Conservation (phyloP, 805 yeast genomes). For the Cyberlindnera euphorbiiphila region DNA sequence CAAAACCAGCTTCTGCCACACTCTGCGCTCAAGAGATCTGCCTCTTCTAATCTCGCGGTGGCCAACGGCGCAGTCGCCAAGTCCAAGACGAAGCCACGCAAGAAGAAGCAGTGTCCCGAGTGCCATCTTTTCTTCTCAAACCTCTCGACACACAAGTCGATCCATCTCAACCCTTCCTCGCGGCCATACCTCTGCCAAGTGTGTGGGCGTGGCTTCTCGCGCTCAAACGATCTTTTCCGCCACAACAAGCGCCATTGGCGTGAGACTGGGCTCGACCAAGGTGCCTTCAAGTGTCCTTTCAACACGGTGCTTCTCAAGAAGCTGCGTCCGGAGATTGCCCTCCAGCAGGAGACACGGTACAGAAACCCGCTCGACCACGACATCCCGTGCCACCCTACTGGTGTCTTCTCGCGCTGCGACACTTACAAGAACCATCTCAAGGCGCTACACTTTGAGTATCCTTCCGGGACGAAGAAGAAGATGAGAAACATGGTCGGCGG, state of each 20-base stretch:
- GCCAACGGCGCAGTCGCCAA: slow-evolving; percentile 1
- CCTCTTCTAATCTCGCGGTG: too few relatives aligned
- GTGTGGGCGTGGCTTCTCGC: slow-evolving; percentile 81
- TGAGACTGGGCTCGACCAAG: slow-evolving; percentile 61
- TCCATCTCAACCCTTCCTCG: slow-evolving; percentile 65
- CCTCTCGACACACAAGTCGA: slow-evolving; percentile 77
- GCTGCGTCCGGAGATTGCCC: slow-evolving; percentile 2
- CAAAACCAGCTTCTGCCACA: too few relatives aligned
- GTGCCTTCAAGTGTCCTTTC: slow-evolving; percentile 79
- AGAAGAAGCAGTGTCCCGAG: slow-evolving; percentile 68
- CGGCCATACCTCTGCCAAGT: slow-evolving; percentile 76
- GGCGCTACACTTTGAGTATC: slow-evolving; percentile 86
- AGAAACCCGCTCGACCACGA: too few relatives aligned
- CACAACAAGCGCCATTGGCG: slow-evolving; percentile 86
- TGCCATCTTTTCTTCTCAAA: slow-evolving; percentile 70
- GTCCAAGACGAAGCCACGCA: slow-evolving; percentile 40
- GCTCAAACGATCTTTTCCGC: slow-evolving; percentile 81
- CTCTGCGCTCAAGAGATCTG: too few relatives aligned
- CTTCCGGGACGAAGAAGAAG: slow-evolving; percentile 78
- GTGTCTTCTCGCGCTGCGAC: slow-evolving; percentile 85
- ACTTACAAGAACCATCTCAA: slow-evolving; percentile 88
- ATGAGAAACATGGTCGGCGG: slow-evolving; percentile 70
- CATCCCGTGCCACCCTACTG: slow-evolving; percentile 67
- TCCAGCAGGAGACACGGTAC: neutral
- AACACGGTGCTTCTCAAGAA: slow-evolving; percentile 28